Base-by-base conservation (phyloP, 2,329 filamentous ascomycete genomes). In the Cytospora paraplurivora region DNA sequence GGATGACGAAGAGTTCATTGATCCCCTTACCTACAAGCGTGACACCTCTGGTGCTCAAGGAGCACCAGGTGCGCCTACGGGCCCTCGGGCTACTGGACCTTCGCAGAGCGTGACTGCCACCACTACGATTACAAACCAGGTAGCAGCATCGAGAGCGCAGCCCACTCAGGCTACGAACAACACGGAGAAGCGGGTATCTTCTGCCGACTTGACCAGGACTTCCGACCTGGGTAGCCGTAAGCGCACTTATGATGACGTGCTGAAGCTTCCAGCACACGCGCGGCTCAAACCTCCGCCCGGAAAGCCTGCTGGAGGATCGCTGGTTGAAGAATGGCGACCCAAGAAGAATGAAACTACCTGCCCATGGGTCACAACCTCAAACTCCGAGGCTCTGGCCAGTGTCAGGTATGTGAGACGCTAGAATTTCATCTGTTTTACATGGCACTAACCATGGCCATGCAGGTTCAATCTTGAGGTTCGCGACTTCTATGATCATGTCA, bases 401-500 rank as follows among this genome's bases (percentile, higher is more conserved):
- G 56, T 64, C 57, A 64, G 64, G 64, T 66, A 57, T 38, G 58
- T 7, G 32, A 52, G 12, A 44, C 8, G 12, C 6, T 21, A 27
- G 19, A 19, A 38, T 2, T 33, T 21, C 8, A 17, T 27, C 70
- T 1, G 12, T 8, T 17, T 5, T 17, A 69, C 72, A 13, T 32
- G 35, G 44, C 17, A 38, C 61, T 64, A 7, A 62, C 38, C 34
- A 13, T n/a, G 17, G 27, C 11, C 6, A 34, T 35, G 3, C 68
- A 93, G 91, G 75, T 79, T 99, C 33, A 93, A 98, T 75, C 92
- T 93, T 71, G 95, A 99, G 75, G 88, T 98, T 51, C 79, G 90
- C 35, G 91, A 96, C 70, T 98, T 97, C 73, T 96, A 93, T 73
- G 82, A 93, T 41, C 96, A 89, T 73, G 89, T 97, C 37, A 87